Evolutionary conservation across 2,329 filamentous ascomycete species (phyloP).

Genomic region (Trichoderma sp.): DNA sequence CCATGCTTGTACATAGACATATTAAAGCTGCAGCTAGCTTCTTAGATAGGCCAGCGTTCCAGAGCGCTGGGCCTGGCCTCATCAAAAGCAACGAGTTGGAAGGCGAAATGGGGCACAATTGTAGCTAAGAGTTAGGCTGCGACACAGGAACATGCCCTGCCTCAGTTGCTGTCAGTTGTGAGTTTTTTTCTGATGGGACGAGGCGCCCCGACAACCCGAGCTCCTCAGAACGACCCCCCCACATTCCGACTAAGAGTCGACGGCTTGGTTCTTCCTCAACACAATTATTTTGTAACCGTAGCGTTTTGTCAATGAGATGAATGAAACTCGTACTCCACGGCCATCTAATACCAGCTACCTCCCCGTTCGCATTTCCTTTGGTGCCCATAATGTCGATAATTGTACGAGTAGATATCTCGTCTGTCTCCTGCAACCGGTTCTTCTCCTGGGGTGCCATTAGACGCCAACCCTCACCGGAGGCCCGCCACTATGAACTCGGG

Average conservation of each 20-base stretch:
- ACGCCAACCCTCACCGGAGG: neutral
- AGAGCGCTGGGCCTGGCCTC: conserved; percentile 7
- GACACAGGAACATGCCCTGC: neutral
- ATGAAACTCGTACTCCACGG: neutral
- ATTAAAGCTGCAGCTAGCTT: conserved; percentile 8
- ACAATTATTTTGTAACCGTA: neutral
- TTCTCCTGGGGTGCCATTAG: neutral
- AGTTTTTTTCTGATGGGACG: neutral
- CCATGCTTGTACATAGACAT: neutral
- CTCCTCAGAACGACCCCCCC: neutral
- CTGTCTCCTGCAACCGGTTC: neutral
- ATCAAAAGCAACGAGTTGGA: neutral
- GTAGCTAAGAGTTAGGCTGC: neutral
- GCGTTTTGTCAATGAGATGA: neutral
- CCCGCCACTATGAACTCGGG: neutral
- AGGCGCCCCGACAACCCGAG: neutral
- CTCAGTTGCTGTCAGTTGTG: neutral
- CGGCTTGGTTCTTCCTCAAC: neutral
- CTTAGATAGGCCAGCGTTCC: neutral
- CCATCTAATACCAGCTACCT: neutral
- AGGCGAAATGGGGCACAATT: neutral
- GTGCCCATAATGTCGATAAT: neutral
- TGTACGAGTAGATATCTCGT: neutral
- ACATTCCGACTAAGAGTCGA: neutral
- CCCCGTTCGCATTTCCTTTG: neutral